Percentiles rank a stretch among this genome's conserved stretches.
phyloP scores from a whole-genome alignment of 2,329 filamentous ascomycete species.

The Alternaria brassicae region DNA sequence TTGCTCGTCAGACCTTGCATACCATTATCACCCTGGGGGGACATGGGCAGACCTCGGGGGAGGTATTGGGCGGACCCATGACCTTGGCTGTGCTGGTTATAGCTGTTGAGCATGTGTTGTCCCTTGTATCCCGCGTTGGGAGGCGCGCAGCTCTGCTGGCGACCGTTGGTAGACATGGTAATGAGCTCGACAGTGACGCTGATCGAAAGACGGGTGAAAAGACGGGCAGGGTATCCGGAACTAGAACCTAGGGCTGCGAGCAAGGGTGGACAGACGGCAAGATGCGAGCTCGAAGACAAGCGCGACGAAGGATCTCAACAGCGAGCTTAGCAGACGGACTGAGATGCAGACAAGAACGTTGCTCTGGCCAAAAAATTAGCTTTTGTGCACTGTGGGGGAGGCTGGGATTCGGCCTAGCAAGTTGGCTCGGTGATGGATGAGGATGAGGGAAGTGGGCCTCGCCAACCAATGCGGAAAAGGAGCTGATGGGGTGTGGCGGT shows the following conservation, averaged over 20 bases:
- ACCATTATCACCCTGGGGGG: conserved; percentile 40
- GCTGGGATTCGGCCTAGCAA: not conserved
- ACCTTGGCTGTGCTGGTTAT: conserved; percentile 38
- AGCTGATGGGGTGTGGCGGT: conserved; percentile 1
- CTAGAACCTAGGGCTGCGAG: conserved; percentile 6
- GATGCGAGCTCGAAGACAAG: conserved; percentile 13
- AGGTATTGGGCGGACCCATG: conserved; percentile 45
- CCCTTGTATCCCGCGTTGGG: conserved; percentile 40
- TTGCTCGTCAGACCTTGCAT: conserved; percentile 45
- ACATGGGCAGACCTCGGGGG: conserved; percentile 46
- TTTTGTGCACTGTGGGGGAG: not conserved
- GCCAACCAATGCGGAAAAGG: conserved; percentile 2
- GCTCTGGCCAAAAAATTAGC: conserved; percentile 32
- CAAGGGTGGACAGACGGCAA: conserved; percentile 12
- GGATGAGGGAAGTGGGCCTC: conserved; percentile 23
- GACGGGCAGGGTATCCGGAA: conserved; percentile 1
- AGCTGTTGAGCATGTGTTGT: conserved; percentile 42
- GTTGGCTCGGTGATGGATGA: conserved; percentile 24
- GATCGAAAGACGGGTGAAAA: conserved; percentile 4
- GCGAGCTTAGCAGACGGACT: conserved; percentile 26
- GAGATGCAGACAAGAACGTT: conserved; percentile 45
- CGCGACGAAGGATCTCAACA: conserved; percentile 25
- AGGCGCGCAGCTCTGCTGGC: conserved; percentile 40
- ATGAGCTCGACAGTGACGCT: conserved; percentile 4
- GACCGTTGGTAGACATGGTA: conserved; percentile 42